These are phyloP conservation scores for Simmondsia chinensis DNA, from an alignment of 148 eudicot species.

Conservation along the genomic window DNA sequence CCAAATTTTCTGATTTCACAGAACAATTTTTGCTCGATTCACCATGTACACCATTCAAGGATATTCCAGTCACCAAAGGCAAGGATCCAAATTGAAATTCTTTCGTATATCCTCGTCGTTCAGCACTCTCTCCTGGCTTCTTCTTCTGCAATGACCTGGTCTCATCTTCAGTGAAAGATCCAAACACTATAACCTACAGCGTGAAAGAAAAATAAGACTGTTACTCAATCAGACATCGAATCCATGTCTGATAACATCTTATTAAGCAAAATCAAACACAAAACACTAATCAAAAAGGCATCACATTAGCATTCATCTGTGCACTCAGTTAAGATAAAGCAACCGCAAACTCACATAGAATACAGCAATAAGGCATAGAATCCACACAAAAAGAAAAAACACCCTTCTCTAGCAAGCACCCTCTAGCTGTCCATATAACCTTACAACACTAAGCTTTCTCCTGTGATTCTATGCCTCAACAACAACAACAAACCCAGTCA, in stretches of 20 bases:
- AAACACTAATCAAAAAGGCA: neutral
- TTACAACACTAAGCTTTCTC: too few species aligned
- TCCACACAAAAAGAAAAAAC: neutral
- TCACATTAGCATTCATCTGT: neutral
- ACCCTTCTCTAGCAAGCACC: too few species aligned
- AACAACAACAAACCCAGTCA: too few species aligned
- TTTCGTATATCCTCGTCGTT: conserved; percentile 21
- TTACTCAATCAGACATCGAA: neutral
- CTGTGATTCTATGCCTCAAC: too few species aligned
- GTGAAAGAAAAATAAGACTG: neutral
- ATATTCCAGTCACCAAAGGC: conserved; percentile 26
- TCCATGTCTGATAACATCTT: too few species aligned
- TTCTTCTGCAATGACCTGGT: conserved; percentile 24
- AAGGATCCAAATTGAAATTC: conserved; percentile 36
- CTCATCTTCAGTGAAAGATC: conserved; percentile 76
- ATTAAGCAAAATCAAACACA: neutral
- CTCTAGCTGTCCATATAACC: too few species aligned
- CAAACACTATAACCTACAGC: conserved; percentile 56
- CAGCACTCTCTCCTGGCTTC: conserved; percentile 16
- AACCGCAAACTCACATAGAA: neutral
- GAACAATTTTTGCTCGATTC: conserved; percentile 20
- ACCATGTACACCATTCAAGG: conserved; percentile 25
- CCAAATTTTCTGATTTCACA: conserved; percentile 14
- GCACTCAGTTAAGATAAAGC: neutral
- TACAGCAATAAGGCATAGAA: neutral